Evolutionary conservation across 805 yeast genomes (phyloP).

Genomic region (Crinitomyces ghanaensis): DNA sequence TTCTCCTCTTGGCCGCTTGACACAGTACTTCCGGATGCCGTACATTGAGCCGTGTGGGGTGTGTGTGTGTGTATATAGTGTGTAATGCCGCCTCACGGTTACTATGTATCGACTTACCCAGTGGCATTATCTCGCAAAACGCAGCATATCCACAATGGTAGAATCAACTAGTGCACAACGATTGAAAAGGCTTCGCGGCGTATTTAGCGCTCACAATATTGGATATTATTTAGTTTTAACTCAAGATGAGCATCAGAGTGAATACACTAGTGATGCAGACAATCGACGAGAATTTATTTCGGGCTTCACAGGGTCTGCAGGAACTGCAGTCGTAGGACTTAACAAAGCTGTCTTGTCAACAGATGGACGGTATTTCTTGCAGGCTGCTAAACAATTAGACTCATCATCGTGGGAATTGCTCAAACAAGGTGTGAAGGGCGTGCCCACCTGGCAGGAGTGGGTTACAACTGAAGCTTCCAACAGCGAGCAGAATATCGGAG

Average conservation of each 20-base stretch:
- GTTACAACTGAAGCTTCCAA: constrained; percentile 43
- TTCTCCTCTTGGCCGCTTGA: no score
- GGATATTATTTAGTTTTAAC: constrained; percentile 73
- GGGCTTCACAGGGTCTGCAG: constrained; percentile 88
- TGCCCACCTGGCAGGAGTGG: constrained; percentile 75
- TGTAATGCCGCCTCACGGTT: no score
- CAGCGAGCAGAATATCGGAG: constrained; percentile 49
- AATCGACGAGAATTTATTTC: constrained; percentile 73
- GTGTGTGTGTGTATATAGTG: no score
- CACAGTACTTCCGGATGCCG: no score
- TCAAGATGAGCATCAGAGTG: constrained; percentile 91
- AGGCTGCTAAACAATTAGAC: constrained; percentile 77
- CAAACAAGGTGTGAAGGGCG: constrained; percentile 66
- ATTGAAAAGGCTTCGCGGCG: constrained; percentile 45
- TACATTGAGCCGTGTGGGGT: no score
- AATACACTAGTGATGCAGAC: constrained; percentile 73
- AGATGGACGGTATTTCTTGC: constrained; percentile 90
- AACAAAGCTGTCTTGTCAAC: constrained; percentile 72
- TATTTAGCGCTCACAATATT: constrained; percentile 52
- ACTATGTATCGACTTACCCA: no score
- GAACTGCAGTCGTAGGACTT: constrained; percentile 71
- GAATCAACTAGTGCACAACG: constrained; percentile 28
- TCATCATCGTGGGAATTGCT: constrained; percentile 66
- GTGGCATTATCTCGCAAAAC: no score
- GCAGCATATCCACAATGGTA: constrained; percentile 6